Conservation (phyloP, 129 eudicot species). For the Chrysanthemum seticuspe region DNA sequence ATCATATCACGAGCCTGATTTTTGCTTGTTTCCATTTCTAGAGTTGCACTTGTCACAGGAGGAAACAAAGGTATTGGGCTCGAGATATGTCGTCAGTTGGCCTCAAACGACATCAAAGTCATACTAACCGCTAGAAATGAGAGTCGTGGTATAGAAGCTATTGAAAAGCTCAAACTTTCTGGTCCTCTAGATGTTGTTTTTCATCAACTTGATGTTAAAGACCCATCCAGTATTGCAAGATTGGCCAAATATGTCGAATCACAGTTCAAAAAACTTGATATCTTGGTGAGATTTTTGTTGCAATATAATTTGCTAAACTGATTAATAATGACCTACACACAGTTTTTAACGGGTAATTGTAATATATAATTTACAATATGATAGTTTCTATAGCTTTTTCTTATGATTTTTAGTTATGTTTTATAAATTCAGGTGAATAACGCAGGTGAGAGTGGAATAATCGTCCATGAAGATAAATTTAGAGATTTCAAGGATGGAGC, state of each 20-base stretch:
- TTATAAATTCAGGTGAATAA: slow-evolving; percentile 3
- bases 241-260: slow-evolving; percentile 19
- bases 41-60: slow-evolving; percentile 30
- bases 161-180: slow-evolving; percentile 1
- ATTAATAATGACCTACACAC: too few relatives aligned
- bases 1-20: neutral
- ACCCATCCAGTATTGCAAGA: slow-evolving; percentile 23
- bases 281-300: slow-evolving; percentile 18
- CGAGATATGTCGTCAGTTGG: slow-evolving; percentile 29
- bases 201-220: slow-evolving; percentile 38
- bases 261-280: neutral
- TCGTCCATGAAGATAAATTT: neutral
- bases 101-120: slow-evolving; percentile 17
- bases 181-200: slow-evolving; percentile 23
- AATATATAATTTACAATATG: too few relatives aligned
- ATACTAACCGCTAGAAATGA: slow-evolving; percentile 26
- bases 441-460: slow-evolving; percentile 28
- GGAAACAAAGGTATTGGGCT: slow-evolving; percentile 35
- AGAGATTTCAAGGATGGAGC: slow-evolving; percentile 34
- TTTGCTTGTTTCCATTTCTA: neutral
- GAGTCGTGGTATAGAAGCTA: slow-evolving; percentile 17
- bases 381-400: too few relatives aligned
- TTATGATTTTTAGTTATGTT: too few relatives aligned
- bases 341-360: too few relatives aligned
- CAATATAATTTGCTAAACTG: too few relatives aligned